phyloP scores from a whole-genome alignment of 176 grass and related monocot genomes.

The Luzula sylvatica region DNA sequence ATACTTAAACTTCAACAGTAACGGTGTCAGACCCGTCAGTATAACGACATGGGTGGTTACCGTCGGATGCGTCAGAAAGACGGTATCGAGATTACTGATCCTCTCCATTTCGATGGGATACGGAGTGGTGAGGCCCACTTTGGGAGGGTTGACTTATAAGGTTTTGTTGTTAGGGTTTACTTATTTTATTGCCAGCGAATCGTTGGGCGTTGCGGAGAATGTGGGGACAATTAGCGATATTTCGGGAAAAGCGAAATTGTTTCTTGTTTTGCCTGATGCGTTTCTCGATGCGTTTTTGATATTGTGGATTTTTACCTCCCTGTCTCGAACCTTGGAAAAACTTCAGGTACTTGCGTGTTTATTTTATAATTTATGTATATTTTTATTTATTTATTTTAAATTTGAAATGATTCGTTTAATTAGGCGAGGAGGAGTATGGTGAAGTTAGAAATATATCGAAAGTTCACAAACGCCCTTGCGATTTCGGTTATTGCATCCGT shows the following conservation, averaged over 20 bases:
- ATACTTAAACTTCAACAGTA: conserved; percentile 92
- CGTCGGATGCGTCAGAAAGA: conserved; percentile 89
- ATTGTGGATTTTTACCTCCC: conserved; percentile 99
- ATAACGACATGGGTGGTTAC: conserved; percentile 99
- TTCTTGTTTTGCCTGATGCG: conserved; percentile 90
- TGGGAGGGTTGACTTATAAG: conserved; percentile 92
- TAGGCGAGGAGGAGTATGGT: conserved; percentile 80
- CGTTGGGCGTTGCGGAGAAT: conserved; percentile 79
- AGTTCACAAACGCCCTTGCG: conserved; percentile 86
- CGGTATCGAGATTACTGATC: conserved; percentile 76
- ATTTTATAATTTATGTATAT: background rate
- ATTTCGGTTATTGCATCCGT: conserved; percentile 87
- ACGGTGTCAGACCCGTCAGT: conserved; percentile 67
- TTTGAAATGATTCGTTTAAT: conserved; percentile 10
- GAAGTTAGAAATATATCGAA: conserved; percentile 93
- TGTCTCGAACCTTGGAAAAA: conserved; percentile 89
- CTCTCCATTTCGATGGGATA: conserved; percentile 99
- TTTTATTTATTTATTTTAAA: conserved; percentile 7
- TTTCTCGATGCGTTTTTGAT: conserved; percentile 97
- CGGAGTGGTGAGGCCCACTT: conserved; percentile 85
- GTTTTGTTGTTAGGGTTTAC: conserved; percentile 94
- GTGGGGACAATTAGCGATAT: conserved; percentile 99
- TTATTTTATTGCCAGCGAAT: conserved; percentile 88
- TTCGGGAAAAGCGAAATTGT: conserved; percentile 83
- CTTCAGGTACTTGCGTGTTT: conserved; percentile 44